Evolutionary conservation across 2,329 filamentous ascomycete species (phyloP).

Genomic region (Aspergillus novoparasiticus): DNA sequence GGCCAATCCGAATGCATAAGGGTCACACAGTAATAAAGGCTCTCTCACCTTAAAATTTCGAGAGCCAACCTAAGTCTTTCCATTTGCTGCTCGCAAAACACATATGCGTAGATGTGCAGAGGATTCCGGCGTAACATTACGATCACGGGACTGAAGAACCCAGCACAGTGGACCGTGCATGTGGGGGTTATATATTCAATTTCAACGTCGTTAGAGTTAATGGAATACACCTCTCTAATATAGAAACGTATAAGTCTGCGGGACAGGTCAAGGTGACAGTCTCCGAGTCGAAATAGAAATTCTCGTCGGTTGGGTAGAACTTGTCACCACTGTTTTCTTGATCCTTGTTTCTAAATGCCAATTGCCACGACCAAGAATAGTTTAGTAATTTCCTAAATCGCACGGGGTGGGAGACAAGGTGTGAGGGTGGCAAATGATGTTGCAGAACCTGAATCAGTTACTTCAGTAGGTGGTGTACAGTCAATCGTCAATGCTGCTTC

Average conservation of each 20-base stretch:
- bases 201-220: slow-evolving; percentile 36
- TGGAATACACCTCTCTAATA: neutral
- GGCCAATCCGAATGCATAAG: slow-evolving; percentile 30
- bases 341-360: slow-evolving; percentile 31
- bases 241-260: neutral
- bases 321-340: slow-evolving; percentile 22
- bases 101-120: slow-evolving; percentile 35
- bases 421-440: slow-evolving; percentile 34
- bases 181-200: slow-evolving; percentile 42
- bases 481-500: slow-evolving; percentile 15
- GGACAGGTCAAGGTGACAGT: neutral
- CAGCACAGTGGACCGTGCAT: slow-evolving; percentile 39
- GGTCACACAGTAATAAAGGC: slow-evolving; percentile 21
- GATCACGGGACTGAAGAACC: slow-evolving; percentile 44
- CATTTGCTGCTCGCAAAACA: slow-evolving; percentile 37
- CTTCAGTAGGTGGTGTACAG: slow-evolving; percentile 21
- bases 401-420: slow-evolving; percentile 26
- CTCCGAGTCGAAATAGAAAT: neutral
- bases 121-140: slow-evolving; percentile 34
- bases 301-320: slow-evolving; percentile 23
- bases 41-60: slow-evolving; percentile 29
- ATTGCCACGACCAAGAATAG: slow-evolving; percentile 25
- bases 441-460: slow-evolving; percentile 25
- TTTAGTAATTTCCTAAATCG: slow-evolving; percentile 26
- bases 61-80: slow-evolving; percentile 23